A percentile compares a stretch with the other conserved stretches of the same genome.
Evolutionary conservation across 441 rosid genomes (phyloP).

Genomic region (Mallotus repandus): DNA sequence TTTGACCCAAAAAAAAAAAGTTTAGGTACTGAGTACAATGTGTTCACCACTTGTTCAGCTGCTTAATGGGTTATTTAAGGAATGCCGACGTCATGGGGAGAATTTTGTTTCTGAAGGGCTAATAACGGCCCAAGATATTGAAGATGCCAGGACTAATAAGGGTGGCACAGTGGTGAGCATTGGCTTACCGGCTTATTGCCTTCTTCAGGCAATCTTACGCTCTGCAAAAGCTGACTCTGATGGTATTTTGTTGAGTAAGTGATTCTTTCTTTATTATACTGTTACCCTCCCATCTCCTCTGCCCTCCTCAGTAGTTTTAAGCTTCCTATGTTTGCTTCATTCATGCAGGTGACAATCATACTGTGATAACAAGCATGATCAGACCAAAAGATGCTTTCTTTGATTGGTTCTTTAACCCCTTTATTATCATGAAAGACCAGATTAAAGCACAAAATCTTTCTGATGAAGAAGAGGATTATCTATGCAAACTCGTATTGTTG

Average conservation of each 20-base stretch:
- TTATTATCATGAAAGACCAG: conserved; percentile 84
- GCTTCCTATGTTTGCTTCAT: not conserved
- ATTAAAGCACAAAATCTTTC: conserved; percentile 67
- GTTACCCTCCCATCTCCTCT: not conserved
- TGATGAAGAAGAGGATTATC: conserved; percentile 73
- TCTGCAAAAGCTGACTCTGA: conserved; percentile 59
- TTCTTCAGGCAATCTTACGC: conserved; percentile 58
- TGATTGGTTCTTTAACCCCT: conserved; percentile 89
- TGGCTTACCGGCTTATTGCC: conserved; percentile 87
- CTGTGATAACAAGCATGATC: conserved; percentile 67
- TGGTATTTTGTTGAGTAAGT: conserved; percentile 75
- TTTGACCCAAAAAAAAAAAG: too few relatives aligned
- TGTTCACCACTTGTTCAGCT: conserved; percentile 40
- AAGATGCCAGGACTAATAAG: conserved; percentile 59
- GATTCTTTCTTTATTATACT: not conserved
- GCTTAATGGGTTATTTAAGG: conserved; percentile 57
- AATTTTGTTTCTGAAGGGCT: conserved; percentile 63
- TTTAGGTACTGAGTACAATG: conserved; percentile 16
- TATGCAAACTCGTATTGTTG: conserved; percentile 68
- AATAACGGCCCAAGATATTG: conserved; percentile 70
- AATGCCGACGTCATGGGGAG: conserved; percentile 61
- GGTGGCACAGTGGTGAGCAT: conserved; percentile 63
- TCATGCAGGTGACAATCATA: conserved; percentile 48
- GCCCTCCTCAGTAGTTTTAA: not conserved
- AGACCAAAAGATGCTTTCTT: conserved; percentile 73